A percentile compares a stretch with the other conserved stretches of the same genome.
These are phyloP conservation scores for Apiospora pterosperma DNA, from an alignment of 2,329 filamentous ascomycete genomes.

Conservation along the genomic window DNA sequence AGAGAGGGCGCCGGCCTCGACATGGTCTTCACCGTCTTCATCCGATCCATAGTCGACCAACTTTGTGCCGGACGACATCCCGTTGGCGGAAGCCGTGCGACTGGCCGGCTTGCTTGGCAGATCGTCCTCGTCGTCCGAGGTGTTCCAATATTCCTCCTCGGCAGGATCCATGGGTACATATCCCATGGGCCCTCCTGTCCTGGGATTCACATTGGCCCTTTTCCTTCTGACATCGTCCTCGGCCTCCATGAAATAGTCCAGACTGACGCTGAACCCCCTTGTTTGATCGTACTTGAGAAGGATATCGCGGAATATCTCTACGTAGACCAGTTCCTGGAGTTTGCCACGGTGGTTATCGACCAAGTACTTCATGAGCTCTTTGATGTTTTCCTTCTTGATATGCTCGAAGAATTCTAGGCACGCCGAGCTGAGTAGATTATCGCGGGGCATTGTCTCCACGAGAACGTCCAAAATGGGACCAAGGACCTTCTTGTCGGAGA, in stretches of 20 bases:
- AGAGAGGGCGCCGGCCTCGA: conserved; percentile 42
- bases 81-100: conserved; percentile 50
- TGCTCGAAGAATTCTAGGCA: conserved; percentile 93
- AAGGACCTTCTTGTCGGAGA: conserved; percentile 77
- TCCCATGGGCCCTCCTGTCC: conserved; percentile 63
- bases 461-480: conserved; percentile 83
- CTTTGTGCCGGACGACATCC: conserved; percentile 59
- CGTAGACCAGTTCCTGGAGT: conserved; percentile 71
- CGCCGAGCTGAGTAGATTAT: conserved; percentile 91
- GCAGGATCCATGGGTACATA: conserved; percentile 71
- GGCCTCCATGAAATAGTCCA: conserved; percentile 71
- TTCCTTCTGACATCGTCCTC: conserved; percentile 52
- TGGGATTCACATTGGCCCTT: conserved; percentile 40
- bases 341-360: conserved; percentile 81
- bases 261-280: conserved; percentile 60
- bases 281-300: conserved; percentile 77
- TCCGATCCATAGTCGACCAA: conserved; percentile 93
- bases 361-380: conserved; percentile 77
- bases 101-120: conserved; percentile 29
- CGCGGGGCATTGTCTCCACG: conserved; percentile 79
- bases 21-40: conserved; percentile 71
- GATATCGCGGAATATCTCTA: conserved; percentile 79
- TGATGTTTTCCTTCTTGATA: conserved; percentile 78
- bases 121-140: conserved; percentile 82
- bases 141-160: conserved; percentile 93